Conservation (phyloP, 2,329 filamentous ascomycete species). For the Davidsoniella australis region DNA sequence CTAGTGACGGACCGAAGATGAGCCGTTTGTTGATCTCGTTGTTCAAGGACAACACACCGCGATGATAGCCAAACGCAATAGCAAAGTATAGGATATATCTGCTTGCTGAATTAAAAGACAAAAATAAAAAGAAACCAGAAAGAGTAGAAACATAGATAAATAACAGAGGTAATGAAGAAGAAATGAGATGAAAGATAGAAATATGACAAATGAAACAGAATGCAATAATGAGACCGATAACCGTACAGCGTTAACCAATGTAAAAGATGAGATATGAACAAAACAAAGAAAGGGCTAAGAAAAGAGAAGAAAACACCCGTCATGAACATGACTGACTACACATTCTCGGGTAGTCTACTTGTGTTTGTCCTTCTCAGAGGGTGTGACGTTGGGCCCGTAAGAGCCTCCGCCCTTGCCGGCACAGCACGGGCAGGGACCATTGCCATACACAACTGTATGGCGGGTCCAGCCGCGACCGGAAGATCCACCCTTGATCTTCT, state of each 20-base stretch:
- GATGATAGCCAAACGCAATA: background rate
- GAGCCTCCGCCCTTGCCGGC: constrained; percentile 30
- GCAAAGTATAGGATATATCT: background rate
- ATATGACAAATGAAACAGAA: constrained; percentile 1
- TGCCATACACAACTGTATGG: constrained; percentile 42
- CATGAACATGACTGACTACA: background rate
- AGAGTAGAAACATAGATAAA: background rate
- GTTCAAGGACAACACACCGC: no score
- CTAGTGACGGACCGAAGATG: no score
- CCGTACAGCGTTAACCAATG: background rate
- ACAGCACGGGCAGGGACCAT: constrained; percentile 39
- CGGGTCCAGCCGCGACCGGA: constrained; percentile 35
- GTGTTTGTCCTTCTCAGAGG: constrained; percentile 30
- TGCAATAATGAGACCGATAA: background rate
- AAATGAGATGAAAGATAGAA: background rate
- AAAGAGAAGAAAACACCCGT: background rate
- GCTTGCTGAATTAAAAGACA: no score
- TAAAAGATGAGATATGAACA: background rate
- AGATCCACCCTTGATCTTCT: constrained; percentile 32
- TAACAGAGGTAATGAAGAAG: background rate
- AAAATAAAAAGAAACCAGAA: background rate
- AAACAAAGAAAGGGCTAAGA: background rate
- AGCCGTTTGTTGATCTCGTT: no score
- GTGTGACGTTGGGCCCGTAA: constrained; percentile 36
- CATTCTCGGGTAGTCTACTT: background rate